A percentile compares a stretch with the other conserved stretches of the same genome.
phyloP scores from a whole-genome alignment of 176 grass and related monocot genomes.

The Guadua angustifolia region DNA sequence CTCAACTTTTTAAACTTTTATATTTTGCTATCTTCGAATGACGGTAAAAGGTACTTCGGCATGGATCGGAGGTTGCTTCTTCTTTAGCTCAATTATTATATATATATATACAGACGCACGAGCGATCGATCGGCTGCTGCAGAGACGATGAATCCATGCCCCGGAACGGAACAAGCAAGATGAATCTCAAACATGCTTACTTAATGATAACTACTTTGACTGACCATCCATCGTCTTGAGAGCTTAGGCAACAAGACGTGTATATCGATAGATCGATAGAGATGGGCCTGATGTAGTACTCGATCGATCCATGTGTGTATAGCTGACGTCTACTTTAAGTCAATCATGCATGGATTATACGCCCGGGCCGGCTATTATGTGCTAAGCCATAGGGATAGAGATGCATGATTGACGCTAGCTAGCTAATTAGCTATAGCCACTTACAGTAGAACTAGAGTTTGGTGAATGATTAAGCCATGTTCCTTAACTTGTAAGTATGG shows the following conservation, averaged over 20 bases:
- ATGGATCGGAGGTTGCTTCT: too few relatives aligned
- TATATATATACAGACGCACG: too few relatives aligned
- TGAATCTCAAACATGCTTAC: not conserved
- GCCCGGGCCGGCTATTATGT: not conserved
- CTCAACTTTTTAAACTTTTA: too few relatives aligned
- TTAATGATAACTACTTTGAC: constrained; percentile 19
- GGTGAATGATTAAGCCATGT: constrained; percentile 22
- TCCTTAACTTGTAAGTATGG: constrained; percentile 13
- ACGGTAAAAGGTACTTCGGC: too few relatives aligned
- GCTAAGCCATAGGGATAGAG: not conserved
- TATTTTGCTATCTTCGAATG: too few relatives aligned
- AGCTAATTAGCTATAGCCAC: not conserved
- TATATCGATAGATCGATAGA: not conserved
- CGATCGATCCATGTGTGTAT: not conserved
- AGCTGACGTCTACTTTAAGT: constrained; percentile 39
- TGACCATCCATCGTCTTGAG: not conserved
- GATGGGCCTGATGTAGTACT: not conserved
- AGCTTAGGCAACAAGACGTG: not conserved
- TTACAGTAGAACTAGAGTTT: not conserved
- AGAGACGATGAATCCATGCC: not conserved
- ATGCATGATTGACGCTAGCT: not conserved
- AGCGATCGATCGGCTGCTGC: too few relatives aligned
- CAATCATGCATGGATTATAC: constrained; percentile 23
- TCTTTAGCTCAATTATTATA: too few relatives aligned
- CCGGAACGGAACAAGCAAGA: not conserved